phyloP scores from a whole-genome alignment of 106 monocot genomes.

The Apostasia ramifera region DNA sequence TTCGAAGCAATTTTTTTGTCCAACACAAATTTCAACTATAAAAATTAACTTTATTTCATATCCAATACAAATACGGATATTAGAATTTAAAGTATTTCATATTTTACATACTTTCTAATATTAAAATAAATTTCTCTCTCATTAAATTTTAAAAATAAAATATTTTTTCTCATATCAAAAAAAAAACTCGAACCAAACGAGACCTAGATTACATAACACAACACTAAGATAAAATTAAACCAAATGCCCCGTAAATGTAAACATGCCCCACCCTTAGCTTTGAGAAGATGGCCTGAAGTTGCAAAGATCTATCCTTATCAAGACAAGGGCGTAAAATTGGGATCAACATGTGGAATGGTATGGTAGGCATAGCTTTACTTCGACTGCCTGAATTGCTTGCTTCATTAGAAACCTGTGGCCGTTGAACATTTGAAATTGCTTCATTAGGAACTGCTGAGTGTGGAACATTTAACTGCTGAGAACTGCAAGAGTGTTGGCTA shows the following conservation, averaged over 20 bases:
- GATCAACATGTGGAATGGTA: conserved; percentile 68
- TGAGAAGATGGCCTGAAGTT: conserved; percentile 54
- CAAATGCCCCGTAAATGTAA: background rate
- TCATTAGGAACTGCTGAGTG: conserved; percentile 33
- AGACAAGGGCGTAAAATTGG: conserved; percentile 68
- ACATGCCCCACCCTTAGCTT: conserved; percentile 56
- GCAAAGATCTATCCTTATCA: conserved; percentile 81
- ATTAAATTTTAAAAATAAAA: too few species aligned
- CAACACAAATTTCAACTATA: too few species aligned
- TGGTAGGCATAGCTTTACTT: conserved; percentile 29
- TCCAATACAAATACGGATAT: too few species aligned
- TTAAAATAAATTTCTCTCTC: too few species aligned
- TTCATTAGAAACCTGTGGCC: conserved; percentile 31
- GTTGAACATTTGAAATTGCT: conserved; percentile 50
- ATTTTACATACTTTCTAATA: too few species aligned
- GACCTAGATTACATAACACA: too few species aligned
- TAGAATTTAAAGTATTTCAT: too few species aligned
- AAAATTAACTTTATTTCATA: too few species aligned
- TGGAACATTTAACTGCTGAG: conserved; percentile 24
- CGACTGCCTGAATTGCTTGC: conserved; percentile 29
- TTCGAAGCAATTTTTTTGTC: too few species aligned
- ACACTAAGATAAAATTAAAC: too few species aligned
- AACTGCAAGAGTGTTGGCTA: conserved; percentile 21
- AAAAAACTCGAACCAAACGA: too few species aligned
- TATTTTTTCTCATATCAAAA: too few species aligned